Evolutionary conservation across 2,329 filamentous ascomycete species (phyloP).

Genomic region (Nectriaceae sp.): DNA sequence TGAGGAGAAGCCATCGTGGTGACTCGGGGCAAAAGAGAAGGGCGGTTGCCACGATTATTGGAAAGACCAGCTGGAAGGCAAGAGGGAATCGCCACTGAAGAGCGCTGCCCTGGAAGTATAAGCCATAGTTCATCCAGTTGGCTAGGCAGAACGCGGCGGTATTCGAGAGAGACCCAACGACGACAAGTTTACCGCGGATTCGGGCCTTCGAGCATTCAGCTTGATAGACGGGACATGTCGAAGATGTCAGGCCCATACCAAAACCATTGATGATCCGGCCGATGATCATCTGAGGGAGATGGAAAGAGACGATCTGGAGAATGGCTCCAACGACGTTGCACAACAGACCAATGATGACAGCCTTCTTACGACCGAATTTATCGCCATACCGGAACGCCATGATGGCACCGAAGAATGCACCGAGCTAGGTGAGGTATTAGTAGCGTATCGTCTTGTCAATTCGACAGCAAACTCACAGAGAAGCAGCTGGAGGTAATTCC

Average conservation of each 20-base stretch:
- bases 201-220: conserved; percentile 35
- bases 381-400: conserved; percentile 34
- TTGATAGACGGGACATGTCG: conserved; percentile 37
- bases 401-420: conserved; percentile 36
- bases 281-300: conserved; percentile 43
- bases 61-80: conserved; percentile 40
- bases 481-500: conserved; percentile 48
- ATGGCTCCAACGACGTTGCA: conserved; percentile 37
- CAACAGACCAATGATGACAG: conserved; percentile 32
- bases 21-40: conserved; percentile 41
- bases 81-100: conserved; percentile 28
- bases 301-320: conserved; percentile 36
- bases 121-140: conserved; percentile 49
- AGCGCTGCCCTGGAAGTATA: conserved; percentile 36
- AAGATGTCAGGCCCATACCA: conserved; percentile 38
- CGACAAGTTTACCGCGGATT: conserved; percentile 47
- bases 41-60: conserved; percentile 25
- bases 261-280: conserved; percentile 44
- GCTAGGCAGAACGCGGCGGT: conserved; percentile 47
- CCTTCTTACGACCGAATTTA: conserved; percentile 34
- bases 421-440: conserved; percentile 23
- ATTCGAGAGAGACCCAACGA: conserved; percentile 42
- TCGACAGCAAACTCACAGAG: conserved; percentile 32
- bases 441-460: not conserved
- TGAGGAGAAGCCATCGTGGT: conserved; percentile 52